Evolutionary conservation across 805 yeast species (phyloP).

Genomic region (Spathaspora boniae): DNA sequence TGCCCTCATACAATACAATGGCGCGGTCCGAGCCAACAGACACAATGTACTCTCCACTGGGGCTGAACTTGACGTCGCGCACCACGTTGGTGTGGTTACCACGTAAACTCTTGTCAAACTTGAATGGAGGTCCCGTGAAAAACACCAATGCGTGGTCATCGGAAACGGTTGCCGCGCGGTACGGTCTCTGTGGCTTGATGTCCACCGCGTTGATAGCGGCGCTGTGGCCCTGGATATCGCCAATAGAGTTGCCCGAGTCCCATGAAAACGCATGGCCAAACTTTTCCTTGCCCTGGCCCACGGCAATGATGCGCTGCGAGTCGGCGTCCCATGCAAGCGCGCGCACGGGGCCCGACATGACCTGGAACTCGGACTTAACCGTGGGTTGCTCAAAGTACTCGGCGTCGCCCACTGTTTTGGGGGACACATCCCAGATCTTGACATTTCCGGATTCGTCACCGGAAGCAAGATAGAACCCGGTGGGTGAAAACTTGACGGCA

Average conservation of each 20-base stretch:
- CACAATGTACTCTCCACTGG: conserved; percentile 70
- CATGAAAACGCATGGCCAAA: conserved; percentile 90
- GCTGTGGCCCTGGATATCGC: conserved; percentile 92
- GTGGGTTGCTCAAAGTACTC: conserved; percentile 47
- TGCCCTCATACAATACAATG: conserved; percentile 80
- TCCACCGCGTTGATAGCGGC: conserved; percentile 79
- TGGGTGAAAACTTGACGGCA: conserved; percentile 83
- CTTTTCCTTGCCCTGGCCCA: conserved; percentile 89
- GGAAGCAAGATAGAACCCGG: conserved; percentile 85
- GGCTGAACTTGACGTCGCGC: conserved; percentile 77
- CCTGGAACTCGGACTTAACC: conserved; percentile 76
- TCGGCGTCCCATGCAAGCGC: conserved; percentile 94
- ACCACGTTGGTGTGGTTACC: conserved; percentile 75
- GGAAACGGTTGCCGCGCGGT: conserved; percentile 87
- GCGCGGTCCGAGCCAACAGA: conserved; percentile 84
- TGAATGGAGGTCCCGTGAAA: conserved; percentile 91
- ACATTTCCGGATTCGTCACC: conserved; percentile 92
- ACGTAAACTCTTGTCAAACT: conserved; percentile 69
- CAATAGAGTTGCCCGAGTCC: conserved; percentile 96
- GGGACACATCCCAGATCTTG: conserved; percentile 71
- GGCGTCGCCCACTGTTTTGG: conserved; percentile 23
- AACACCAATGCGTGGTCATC: conserved; percentile 86
- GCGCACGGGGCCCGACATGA: conserved; percentile 75
- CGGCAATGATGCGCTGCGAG: conserved; percentile 80
- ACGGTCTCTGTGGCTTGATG: conserved; percentile 83